These are phyloP conservation scores for Ulmus americana DNA, from an alignment of 331 rosid species.

Conservation along the genomic window DNA sequence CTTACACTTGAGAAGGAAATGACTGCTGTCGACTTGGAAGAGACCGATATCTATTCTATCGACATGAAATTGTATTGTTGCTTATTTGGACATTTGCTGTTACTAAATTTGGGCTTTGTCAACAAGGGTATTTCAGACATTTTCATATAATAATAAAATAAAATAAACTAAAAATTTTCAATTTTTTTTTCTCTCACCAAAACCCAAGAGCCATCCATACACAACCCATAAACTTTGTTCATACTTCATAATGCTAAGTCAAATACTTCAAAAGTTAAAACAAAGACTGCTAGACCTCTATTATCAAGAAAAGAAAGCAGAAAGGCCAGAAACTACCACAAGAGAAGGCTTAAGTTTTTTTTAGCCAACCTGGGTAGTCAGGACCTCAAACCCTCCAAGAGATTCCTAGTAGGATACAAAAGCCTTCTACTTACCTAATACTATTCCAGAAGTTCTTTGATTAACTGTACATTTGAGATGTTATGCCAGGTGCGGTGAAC, in stretches of 20 bases:
- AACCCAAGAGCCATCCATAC: not conserved
- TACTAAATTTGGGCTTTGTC: too few relatives aligned
- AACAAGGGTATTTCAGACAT: not conserved
- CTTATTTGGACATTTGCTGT: too few relatives aligned
- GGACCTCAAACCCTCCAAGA: conserved; percentile 22
- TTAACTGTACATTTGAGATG: conserved; percentile 29
- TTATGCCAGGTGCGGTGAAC: conserved; percentile 26
- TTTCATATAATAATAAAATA: not conserved
- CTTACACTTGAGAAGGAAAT: too few relatives aligned
- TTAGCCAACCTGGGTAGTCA: conserved; percentile 54
- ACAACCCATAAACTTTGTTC: not conserved
- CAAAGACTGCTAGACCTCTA: too few relatives aligned
- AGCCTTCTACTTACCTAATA: conserved; percentile 16
- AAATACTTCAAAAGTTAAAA: too few relatives aligned
- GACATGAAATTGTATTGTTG: too few relatives aligned
- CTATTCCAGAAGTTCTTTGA: conserved; percentile 14
- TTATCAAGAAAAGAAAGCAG: not conserved
- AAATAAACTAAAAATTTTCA: not conserved
- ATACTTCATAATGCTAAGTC: not conserved
- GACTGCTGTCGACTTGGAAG: too few relatives aligned
- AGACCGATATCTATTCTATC: too few relatives aligned
- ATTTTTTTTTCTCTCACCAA: not conserved
- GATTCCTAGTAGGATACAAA: conserved; percentile 22
- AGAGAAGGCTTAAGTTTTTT: conserved; percentile 31
- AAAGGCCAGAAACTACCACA: conserved; percentile 42